Evolutionary conservation across 2,329 filamentous ascomycete genomes (phyloP).

Genomic region (Arthrobotrys sinensis): DNA sequence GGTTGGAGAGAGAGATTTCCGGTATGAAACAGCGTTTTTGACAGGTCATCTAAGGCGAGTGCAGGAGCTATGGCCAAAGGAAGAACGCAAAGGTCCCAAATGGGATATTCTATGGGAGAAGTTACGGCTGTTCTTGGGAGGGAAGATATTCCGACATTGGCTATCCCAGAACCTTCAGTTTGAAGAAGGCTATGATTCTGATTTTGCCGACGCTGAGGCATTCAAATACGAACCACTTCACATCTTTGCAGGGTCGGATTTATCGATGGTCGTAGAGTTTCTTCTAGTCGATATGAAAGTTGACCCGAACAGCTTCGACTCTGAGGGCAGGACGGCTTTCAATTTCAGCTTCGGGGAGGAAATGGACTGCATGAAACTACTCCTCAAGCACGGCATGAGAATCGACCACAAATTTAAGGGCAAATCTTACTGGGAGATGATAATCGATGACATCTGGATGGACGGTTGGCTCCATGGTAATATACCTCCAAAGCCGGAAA

Average conservation of each 20-base stretch:
- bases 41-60: slow-evolving; percentile 23
- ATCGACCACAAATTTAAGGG: slow-evolving; percentile 6
- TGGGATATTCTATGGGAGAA: slow-evolving; percentile 41
- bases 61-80: slow-evolving; percentile 42
- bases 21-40: slow-evolving; percentile 30
- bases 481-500: slow-evolving; percentile 32
- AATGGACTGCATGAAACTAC: slow-evolving; percentile 5
- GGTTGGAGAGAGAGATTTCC: slow-evolving; percentile 23
- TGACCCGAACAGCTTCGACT: slow-evolving; percentile 19
- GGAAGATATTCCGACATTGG: slow-evolving; percentile 11
- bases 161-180: slow-evolving; percentile 23
- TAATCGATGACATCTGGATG: slow-evolving; percentile 7
- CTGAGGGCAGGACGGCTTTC: slow-evolving; percentile 14
- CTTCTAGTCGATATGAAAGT: slow-evolving; percentile 25
- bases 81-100: slow-evolving; percentile 46
- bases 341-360: not conserved
- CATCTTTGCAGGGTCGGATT: slow-evolving; percentile 9
- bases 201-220: not conserved
- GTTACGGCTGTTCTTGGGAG: slow-evolving; percentile 10
- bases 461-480: slow-evolving; percentile 31
- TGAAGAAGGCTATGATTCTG: slow-evolving; percentile 5
- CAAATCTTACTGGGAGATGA: slow-evolving; percentile 8
- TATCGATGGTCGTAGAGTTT: slow-evolving; percentile 33
- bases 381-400: slow-evolving; percentile 30
- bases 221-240: slow-evolving; percentile 20